Evolutionary conservation across 441 rosid species (phyloP).

Genomic region (Macaranga tanarius): DNA sequence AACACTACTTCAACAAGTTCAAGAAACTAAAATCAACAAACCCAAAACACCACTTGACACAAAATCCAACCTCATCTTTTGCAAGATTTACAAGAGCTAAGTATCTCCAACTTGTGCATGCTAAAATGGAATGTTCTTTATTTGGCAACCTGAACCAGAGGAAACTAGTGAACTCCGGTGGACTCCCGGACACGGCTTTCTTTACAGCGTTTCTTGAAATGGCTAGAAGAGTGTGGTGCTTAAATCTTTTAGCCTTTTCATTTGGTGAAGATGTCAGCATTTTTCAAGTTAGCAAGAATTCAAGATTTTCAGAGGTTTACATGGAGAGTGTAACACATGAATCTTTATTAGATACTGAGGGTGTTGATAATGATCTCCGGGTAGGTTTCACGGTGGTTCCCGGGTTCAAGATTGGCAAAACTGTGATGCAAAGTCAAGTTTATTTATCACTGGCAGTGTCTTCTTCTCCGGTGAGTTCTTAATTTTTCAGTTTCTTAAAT

Average conservation of each 20-base stretch:
- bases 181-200: slow-evolving; percentile 65
- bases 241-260: slow-evolving; percentile 79
- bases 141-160: slow-evolving; percentile 67
- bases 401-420: slow-evolving; percentile 76
- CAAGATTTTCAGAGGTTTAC: slow-evolving; percentile 77
- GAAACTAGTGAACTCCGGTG: slow-evolving; percentile 52
- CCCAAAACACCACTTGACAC: slow-evolving; percentile 40
- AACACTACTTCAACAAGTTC: slow-evolving; percentile 57
- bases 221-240: slow-evolving; percentile 80
- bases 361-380: slow-evolving; percentile 43
- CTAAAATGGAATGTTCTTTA: slow-evolving; percentile 74
- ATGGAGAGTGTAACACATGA: slow-evolving; percentile 77
- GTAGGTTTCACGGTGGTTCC: slow-evolving; percentile 86
- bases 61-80: slow-evolving; percentile 58
- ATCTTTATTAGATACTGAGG: slow-evolving; percentile 21
- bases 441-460: slow-evolving; percentile 55
- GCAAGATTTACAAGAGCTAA: slow-evolving; percentile 56
- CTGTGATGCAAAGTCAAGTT: slow-evolving; percentile 69
- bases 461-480: slow-evolving; percentile 40
- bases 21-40: slow-evolving; percentile 50
- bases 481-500: not conserved
- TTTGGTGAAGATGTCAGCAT: slow-evolving; percentile 56
- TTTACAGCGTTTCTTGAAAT: slow-evolving; percentile 62
- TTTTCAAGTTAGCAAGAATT: slow-evolving; percentile 58
- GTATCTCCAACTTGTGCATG: slow-evolving; percentile 73